Evolutionary conservation across 495 filamentous ascomycete species (phyloP).

Genomic region (Hypoxylon subgilvum): DNA sequence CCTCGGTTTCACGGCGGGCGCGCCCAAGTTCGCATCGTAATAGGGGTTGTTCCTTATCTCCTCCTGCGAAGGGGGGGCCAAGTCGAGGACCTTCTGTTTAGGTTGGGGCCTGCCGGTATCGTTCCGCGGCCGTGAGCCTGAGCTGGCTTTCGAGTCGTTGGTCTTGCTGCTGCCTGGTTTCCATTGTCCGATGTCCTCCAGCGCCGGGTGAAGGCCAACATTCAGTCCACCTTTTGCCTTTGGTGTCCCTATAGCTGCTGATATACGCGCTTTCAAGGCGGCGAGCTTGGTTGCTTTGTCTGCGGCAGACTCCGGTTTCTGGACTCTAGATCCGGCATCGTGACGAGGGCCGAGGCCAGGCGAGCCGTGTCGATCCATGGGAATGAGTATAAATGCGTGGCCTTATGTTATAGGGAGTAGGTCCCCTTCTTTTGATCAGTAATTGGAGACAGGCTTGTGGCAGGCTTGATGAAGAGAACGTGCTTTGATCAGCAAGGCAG

Average conservation of each 20-base stretch:
- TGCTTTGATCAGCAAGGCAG: neutral
- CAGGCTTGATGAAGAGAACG: neutral
- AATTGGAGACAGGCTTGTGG: no score
- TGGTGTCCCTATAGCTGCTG: conserved; percentile 69
- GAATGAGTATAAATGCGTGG: conserved; percentile 43
- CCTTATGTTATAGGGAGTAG: neutral
- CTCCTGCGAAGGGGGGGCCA: conserved; percentile 71
- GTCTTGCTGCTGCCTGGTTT: conserved; percentile 54
- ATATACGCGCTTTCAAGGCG: conserved; percentile 82
- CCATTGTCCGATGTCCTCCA: conserved; percentile 73
- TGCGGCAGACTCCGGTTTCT: conserved; percentile 62
- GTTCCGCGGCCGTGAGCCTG: conserved; percentile 26
- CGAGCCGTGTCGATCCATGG: conserved; percentile 52
- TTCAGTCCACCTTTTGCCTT: conserved; percentile 78
- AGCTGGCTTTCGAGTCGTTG: conserved; percentile 38
- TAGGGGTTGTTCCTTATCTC: conserved; percentile 74
- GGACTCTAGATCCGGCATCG: conserved; percentile 56
- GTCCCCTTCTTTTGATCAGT: neutral
- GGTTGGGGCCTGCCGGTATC: conserved; percentile 9
- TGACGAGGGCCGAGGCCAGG: conserved; percentile 60
- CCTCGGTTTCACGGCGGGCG: conserved; percentile 65
- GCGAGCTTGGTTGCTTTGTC: conserved; percentile 57
- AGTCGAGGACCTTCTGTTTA: conserved; percentile 57
- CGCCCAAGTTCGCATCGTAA: conserved; percentile 75
- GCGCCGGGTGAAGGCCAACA: conserved; percentile 86